phyloP scores from a whole-genome alignment of 2,329 filamentous ascomycete genomes.

The Trichoderma afroharzianum region DNA sequence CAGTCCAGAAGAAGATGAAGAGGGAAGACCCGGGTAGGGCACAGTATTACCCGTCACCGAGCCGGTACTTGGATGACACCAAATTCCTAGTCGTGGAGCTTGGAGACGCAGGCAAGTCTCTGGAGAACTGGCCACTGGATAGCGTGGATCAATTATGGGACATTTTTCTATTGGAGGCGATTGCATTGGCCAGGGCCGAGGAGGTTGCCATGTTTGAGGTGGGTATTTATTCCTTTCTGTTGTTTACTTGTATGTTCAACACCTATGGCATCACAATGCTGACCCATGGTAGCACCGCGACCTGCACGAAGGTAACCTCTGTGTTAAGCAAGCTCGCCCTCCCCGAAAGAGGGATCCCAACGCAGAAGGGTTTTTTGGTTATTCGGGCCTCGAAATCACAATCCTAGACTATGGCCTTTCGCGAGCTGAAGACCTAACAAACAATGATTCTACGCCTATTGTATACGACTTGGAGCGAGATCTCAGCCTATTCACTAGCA shows the following conservation, averaged over 20 bases:
- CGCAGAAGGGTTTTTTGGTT: conserved; percentile 46
- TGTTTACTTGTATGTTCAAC: neutral
- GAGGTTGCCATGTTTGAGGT: conserved; percentile 59
- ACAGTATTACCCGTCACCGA: conserved; percentile 61
- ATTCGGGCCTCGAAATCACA: conserved; percentile 60
- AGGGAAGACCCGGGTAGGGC: conserved; percentile 52
- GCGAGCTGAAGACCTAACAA: conserved; percentile 46
- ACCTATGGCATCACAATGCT: conserved; percentile 1
- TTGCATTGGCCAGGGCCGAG: conserved; percentile 59
- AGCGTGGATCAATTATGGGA: conserved; percentile 57
- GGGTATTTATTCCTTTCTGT: neutral
- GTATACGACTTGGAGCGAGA: conserved; percentile 60
- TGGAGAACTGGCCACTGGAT: conserved; percentile 55
- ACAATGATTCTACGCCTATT: conserved; percentile 38
- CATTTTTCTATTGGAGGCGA: conserved; percentile 56
- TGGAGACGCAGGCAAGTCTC: conserved; percentile 57
- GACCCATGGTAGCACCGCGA: conserved; percentile 52
- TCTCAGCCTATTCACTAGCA: conserved; percentile 56
- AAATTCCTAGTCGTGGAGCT: conserved; percentile 60
- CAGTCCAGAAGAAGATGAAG: conserved; percentile 52
- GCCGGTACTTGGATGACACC: conserved; percentile 55
- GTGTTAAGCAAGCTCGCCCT: conserved; percentile 45
- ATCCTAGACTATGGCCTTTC: conserved; percentile 65
- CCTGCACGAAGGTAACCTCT: conserved; percentile 63
- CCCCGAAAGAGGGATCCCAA: conserved; percentile 31